phyloP scores from a whole-genome alignment of 73 alveolate species.

The Tetrahymena malaccensis region DNA sequence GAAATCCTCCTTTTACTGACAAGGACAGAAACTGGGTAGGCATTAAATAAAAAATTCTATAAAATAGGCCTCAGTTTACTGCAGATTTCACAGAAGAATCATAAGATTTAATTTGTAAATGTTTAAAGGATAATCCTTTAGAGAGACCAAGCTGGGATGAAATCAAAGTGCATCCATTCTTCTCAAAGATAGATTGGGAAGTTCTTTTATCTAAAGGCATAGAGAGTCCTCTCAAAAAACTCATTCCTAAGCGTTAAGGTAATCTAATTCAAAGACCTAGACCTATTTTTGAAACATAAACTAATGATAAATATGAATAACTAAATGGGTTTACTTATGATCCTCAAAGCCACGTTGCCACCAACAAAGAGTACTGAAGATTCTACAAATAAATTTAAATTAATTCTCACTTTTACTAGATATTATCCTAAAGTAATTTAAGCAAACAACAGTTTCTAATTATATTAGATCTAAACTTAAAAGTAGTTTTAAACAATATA shows the following conservation, averaged over 20 bases:
- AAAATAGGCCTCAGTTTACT: background rate
- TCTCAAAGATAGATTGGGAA: conserved; percentile 54
- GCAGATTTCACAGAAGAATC: background rate
- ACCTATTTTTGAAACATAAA: background rate
- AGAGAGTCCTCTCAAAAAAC: background rate
- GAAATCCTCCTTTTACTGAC: conserved; percentile 36
- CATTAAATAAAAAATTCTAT: background rate
- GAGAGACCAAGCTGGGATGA: conserved; percentile 15
- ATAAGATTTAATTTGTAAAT: background rate
- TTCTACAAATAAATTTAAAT: background rate
- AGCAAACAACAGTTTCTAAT: background rate
- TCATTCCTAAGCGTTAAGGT: background rate
- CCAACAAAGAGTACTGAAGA: background rate
- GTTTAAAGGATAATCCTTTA: background rate
- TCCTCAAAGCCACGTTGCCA: background rate
- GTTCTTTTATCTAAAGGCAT: background rate
- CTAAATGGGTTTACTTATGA: background rate
- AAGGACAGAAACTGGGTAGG: background rate
- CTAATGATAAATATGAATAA: background rate
- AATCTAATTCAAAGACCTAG: background rate
- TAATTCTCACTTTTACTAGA: background rate
- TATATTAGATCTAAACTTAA: background rate
- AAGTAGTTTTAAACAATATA: background rate
- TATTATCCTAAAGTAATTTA: background rate
- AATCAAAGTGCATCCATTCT: conserved; percentile 48